Conservation (phyloP, 2,329 filamentous ascomycete genomes). For the Phoma sp. region DNA sequence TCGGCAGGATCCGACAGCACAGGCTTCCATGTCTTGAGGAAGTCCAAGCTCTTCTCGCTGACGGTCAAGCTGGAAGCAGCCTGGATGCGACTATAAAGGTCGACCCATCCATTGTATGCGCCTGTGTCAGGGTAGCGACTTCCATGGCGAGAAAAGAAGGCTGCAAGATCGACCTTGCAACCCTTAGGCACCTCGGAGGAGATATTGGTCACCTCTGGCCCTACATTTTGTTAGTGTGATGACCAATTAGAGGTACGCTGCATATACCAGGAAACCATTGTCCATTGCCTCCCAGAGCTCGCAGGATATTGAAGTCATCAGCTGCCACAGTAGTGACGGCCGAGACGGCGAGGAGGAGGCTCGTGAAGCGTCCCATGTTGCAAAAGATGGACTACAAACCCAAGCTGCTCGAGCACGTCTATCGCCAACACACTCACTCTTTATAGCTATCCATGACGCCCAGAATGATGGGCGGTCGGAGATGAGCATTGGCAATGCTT, state of each 20-base stretch:
- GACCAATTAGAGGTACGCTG: not conserved
- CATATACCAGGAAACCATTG: constrained; percentile 45
- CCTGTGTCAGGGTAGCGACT: constrained; percentile 67
- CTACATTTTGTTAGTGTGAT: constrained; percentile 35
- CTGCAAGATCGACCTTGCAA: constrained; percentile 66
- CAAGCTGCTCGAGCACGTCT: not conserved
- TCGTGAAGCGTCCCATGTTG: constrained; percentile 27
- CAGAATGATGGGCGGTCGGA: constrained; percentile 20
- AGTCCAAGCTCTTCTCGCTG: constrained; percentile 57
- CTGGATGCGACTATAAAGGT: constrained; percentile 56
- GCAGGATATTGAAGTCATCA: constrained; percentile 40
- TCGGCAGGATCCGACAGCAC: constrained; percentile 60
- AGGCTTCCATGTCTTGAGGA: constrained; percentile 65
- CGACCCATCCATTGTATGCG: constrained; percentile 63
- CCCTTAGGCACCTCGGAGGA: constrained; percentile 60
- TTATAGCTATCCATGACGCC: constrained; percentile 7
- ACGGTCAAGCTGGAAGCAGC: constrained; percentile 58
- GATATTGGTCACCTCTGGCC: constrained; percentile 63
- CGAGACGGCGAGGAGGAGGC: constrained; percentile 22
- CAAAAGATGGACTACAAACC: not conserved
- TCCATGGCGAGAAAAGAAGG: constrained; percentile 66
- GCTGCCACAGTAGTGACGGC: constrained; percentile 20
- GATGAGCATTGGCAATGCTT: constrained; percentile 31
- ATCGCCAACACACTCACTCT: not conserved
- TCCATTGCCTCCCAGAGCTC: constrained; percentile 49